Conservation (phyloP, 2,329 filamentous ascomycete species). For the Sarocladiaceae sp. region DNA sequence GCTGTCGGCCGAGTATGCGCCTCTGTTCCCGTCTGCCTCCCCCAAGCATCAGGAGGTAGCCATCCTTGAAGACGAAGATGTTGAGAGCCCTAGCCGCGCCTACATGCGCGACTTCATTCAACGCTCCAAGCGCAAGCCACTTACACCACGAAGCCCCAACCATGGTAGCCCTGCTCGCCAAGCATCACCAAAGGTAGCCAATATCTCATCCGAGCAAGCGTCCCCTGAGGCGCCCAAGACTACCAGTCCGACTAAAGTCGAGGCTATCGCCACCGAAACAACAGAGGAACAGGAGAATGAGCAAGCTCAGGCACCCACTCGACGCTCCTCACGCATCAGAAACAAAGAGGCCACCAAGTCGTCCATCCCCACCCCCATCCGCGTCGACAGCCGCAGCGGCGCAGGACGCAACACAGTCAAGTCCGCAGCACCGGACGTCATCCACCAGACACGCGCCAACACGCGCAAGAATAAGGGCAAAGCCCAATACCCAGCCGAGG, state of each 20-base stretch:
- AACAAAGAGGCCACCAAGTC: constrained; percentile 6
- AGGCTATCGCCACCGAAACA: too few relatives aligned
- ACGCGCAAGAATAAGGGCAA: constrained; percentile 4
- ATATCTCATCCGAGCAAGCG: too few relatives aligned
- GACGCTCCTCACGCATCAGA: constrained; percentile 2
- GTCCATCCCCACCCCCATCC: constrained; percentile 4
- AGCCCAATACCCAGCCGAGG: neutral
- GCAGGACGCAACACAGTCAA: neutral
- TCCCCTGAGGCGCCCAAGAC: too few relatives aligned
- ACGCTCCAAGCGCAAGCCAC: neutral
- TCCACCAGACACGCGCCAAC: neutral
- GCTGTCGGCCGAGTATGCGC: constrained; percentile 1
- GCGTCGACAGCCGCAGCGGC: constrained; percentile 4
- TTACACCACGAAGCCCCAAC: constrained; percentile 3
- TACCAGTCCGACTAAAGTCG: too few relatives aligned
- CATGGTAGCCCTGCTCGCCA: neutral
- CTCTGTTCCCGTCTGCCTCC: too few relatives aligned
- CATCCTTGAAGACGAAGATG: too few relatives aligned
- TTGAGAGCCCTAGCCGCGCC: constrained; percentile 1
- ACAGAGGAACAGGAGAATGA: too few relatives aligned
- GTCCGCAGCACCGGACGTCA: constrained; percentile 3
- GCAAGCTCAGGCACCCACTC: neutral
- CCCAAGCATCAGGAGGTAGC: too few relatives aligned
- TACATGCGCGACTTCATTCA: constrained; percentile 7
- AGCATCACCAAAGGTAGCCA: too few relatives aligned